Evolutionary conservation across 2,329 filamentous ascomycete species (phyloP).

Genomic region (Venturia oleaginea): DNA sequence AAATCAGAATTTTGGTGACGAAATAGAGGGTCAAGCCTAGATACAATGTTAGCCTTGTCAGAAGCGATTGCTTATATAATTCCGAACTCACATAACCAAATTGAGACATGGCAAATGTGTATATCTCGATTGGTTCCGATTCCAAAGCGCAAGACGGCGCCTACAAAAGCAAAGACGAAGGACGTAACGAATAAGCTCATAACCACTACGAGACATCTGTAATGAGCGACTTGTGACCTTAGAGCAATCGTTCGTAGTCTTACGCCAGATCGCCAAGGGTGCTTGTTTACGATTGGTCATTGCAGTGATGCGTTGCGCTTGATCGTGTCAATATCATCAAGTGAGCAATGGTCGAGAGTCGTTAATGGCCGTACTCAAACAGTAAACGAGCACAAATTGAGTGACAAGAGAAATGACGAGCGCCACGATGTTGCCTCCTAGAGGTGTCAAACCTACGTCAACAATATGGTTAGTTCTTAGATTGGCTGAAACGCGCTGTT

Average conservation of each 20-base stretch:
- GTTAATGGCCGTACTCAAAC: neutral
- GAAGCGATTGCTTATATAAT: neutral
- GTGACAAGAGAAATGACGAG: slow-evolving; percentile 1
- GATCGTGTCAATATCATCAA: neutral
- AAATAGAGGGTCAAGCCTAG: slow-evolving; percentile 48
- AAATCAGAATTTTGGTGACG: slow-evolving; percentile 57
- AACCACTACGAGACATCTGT: slow-evolving; percentile 37
- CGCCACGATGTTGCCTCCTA: neutral
- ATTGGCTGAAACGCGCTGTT: neutral
- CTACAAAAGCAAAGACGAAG: slow-evolving; percentile 49
- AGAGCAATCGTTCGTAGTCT: neutral
- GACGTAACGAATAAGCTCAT: slow-evolving; percentile 53
- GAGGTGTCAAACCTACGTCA: neutral
- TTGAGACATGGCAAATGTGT: slow-evolving; percentile 47
- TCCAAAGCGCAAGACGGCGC: slow-evolving; percentile 48
- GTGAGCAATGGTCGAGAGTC: neutral
- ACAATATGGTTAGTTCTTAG: neutral
- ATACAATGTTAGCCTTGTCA: neutral
- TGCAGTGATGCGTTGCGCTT: neutral
- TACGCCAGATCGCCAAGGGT: slow-evolving; percentile 4
- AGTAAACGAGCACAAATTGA: slow-evolving; percentile 1
- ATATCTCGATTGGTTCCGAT: slow-evolving; percentile 46
- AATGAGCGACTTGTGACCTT: neutral
- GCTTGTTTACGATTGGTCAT: neutral
- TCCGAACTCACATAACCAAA: slow-evolving; percentile 41